phyloP scores from a whole-genome alignment of 352 stramenopile species.

The Pythium brachiatum region DNA sequence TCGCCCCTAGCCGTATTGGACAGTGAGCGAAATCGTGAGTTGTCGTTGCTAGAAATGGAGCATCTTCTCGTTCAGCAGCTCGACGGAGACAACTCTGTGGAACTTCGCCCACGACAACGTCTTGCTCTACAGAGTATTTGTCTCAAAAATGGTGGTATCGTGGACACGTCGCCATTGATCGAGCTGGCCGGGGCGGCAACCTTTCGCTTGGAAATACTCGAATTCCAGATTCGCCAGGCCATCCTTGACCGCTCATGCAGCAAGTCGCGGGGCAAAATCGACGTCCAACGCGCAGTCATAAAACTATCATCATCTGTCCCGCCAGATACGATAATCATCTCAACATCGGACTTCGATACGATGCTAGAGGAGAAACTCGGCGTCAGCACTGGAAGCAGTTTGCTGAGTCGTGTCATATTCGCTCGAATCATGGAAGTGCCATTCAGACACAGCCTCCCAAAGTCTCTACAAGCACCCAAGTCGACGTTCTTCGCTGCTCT shows the following conservation, averaged over 20 bases:
- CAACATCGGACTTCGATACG: constrained; percentile 25
- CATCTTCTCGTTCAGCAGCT: neutral
- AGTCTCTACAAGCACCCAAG: neutral
- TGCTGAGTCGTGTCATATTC: constrained; percentile 34
- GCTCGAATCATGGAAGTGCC: constrained; percentile 23
- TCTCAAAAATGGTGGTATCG: neutral
- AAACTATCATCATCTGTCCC: constrained; percentile 25
- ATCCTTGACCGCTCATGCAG: constrained; percentile 19
- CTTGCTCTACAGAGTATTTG: neutral
- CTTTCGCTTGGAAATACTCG: constrained; percentile 45
- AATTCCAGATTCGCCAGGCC: constrained; percentile 43
- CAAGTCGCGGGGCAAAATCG: constrained; percentile 27
- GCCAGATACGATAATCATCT: constrained; percentile 5
- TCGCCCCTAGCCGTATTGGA: neutral
- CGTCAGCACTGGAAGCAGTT: constrained; percentile 16
- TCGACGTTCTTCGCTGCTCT: constrained; percentile 25
- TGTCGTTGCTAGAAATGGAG: neutral
- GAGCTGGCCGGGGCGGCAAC: constrained; percentile 28
- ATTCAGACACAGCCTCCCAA: constrained; percentile 26
- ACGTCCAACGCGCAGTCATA: constrained; percentile 30
- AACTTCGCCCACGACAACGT: neutral
- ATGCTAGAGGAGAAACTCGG: constrained; percentile 40
- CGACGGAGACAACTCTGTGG: neutral
- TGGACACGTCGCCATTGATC: constrained; percentile 13
- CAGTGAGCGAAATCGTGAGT: neutral